Evolutionary conservation across 2,329 filamentous ascomycete species (phyloP).

Genomic region (Torrubiellomyces zombiae): DNA sequence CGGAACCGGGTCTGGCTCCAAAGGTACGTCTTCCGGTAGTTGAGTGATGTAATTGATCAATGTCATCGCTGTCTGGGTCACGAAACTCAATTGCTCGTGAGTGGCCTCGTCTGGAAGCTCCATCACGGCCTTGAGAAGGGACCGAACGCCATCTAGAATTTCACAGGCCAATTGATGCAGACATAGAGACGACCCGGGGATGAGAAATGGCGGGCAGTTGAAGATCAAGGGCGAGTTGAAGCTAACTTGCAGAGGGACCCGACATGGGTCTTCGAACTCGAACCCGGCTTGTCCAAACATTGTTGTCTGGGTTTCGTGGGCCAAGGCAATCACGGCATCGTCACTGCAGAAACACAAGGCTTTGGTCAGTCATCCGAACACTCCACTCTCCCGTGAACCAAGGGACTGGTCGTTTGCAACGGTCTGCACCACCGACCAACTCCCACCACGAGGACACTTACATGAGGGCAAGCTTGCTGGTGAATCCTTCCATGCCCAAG

Average conservation of each 20-base stretch:
- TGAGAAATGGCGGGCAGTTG: conserved; percentile 23
- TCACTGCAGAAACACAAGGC: conserved; percentile 15
- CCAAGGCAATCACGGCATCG: conserved; percentile 30
- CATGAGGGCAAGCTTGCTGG: conserved; percentile 32
- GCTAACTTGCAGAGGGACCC: conserved; percentile 23
- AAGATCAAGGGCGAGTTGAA: conserved; percentile 32
- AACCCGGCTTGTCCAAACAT: conserved; percentile 24
- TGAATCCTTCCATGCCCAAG: conserved; percentile 27
- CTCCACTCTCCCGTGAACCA: no score
- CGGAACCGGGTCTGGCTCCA: conserved; percentile 2
- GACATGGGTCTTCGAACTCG: conserved; percentile 21
- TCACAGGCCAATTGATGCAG: conserved; percentile 28
- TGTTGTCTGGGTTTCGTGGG: conserved; percentile 26
- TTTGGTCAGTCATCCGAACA: no score
- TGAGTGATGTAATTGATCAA: conserved; percentile 21
- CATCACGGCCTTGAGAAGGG: conserved; percentile 25
- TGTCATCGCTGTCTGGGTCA: conserved; percentile 22
- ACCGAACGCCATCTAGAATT: conserved; percentile 34
- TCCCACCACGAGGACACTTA: conserved; percentile 15
- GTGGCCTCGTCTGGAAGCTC: conserved; percentile 19
- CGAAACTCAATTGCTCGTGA: conserved; percentile 18
- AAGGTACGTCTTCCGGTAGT: conserved; percentile 13
- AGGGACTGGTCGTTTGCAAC: no score
- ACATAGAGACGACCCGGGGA: conserved; percentile 21
- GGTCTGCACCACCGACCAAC: no score